A percentile compares a stretch with the other conserved stretches of the same genome.
phyloP scores from a whole-genome alignment of 2,329 filamentous ascomycete genomes.

The Ophioceras dolichostomum region DNA sequence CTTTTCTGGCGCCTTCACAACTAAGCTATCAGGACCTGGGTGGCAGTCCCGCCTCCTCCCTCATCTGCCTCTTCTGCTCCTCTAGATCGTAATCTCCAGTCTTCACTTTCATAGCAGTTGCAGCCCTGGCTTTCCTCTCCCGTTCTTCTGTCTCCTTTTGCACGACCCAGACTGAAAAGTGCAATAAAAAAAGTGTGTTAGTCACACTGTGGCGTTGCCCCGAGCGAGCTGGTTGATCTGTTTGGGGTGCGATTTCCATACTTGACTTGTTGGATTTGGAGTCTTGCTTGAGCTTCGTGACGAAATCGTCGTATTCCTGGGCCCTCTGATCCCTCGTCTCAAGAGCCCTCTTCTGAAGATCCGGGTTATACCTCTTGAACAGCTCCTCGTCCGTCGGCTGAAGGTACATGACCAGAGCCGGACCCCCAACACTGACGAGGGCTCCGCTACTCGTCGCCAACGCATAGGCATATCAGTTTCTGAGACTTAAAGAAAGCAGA shows the following conservation, averaged over 20 bases:
- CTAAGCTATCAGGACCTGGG: slow-evolving; percentile 6
- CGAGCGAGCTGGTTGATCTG: no score
- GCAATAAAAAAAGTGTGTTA: no score
- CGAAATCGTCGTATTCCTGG: slow-evolving; percentile 83
- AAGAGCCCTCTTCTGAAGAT: slow-evolving; percentile 80
- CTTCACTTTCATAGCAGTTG: no score
- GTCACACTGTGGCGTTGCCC: no score
- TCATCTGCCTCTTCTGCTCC: slow-evolving; percentile 33
- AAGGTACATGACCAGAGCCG: slow-evolving; percentile 68
- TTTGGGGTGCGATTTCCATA: no score
- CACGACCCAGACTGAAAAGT: slow-evolving; percentile 35
- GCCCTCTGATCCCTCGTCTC: slow-evolving; percentile 64
- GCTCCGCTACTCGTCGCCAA: no score
- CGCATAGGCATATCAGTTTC: no score
- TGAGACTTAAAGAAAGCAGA: no score
- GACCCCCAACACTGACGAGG: slow-evolving; percentile 67
- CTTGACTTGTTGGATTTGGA: slow-evolving; percentile 87
- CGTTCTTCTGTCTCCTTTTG: slow-evolving; percentile 34
- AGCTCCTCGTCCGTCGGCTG: slow-evolving; percentile 85
- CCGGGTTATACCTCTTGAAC: slow-evolving; percentile 84
- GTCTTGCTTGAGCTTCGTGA: slow-evolving; percentile 72
- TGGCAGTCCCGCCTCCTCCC: slow-evolving; percentile 32
- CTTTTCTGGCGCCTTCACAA: no score
- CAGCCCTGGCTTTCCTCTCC: slow-evolving; percentile 24
- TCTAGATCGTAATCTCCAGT: slow-evolving; percentile 17